These are phyloP conservation scores for Auriscalpium orientale DNA, from an alignment of 768 basidiomycete species.

Conservation along the genomic window DNA sequence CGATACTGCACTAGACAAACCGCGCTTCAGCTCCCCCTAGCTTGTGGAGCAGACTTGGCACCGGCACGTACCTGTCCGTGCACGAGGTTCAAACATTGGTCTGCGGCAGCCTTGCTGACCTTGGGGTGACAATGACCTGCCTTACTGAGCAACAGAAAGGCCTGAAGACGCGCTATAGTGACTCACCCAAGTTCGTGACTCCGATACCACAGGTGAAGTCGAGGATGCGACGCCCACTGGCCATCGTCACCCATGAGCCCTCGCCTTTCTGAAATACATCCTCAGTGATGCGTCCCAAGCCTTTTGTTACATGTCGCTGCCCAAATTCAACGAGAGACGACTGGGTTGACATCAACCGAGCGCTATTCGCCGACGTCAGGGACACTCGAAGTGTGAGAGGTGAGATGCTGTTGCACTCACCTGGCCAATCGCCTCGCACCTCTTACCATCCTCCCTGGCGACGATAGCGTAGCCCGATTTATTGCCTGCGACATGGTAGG, in stretches of 20 bases:
- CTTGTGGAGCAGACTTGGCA: neutral
- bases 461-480: too few species aligned
- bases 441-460: too few species aligned
- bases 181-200: constrained; percentile 14
- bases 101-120: constrained; percentile 81
- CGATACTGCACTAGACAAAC: constrained; percentile 69
- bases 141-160: neutral
- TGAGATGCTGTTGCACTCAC: too few species aligned
- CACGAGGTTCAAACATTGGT: constrained; percentile 75
- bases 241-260: constrained; percentile 14
- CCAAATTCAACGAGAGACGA: neutral
- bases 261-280: constrained; percentile 7
- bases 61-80: constrained; percentile 55
- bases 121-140: constrained; percentile 83
- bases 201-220: constrained; percentile 16
- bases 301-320: constrained; percentile 9
- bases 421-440: too few species aligned
- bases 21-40: neutral
- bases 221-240: constrained; percentile 10
- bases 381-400: too few species aligned
- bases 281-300: constrained; percentile 7
- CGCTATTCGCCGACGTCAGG: too few species aligned
- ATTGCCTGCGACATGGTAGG: too few species aligned
- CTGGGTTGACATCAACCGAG: too few species aligned
- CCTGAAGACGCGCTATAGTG: neutral